These are phyloP conservation scores for Trametes coccinea DNA, from an alignment of 768 basidiomycete genomes.

Conservation along the genomic window DNA sequence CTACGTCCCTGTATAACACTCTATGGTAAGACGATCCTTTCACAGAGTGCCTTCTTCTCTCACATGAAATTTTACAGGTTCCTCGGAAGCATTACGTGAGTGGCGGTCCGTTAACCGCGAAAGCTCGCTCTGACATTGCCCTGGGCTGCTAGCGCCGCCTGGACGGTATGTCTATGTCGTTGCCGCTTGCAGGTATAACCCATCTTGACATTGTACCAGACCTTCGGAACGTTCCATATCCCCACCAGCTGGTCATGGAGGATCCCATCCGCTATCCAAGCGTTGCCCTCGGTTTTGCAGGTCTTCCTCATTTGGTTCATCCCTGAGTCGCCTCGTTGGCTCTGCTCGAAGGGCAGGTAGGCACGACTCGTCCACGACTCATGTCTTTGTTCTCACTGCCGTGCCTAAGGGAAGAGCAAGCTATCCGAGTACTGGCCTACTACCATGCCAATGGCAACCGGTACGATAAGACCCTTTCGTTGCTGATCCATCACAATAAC, in stretches of 20 bases:
- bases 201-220: conserved; percentile 16
- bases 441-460: conserved; percentile 43
- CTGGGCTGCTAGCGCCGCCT: conserved; percentile 23
- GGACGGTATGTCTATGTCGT: conserved; percentile 22
- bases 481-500: neutral
- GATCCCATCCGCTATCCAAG: conserved; percentile 43
- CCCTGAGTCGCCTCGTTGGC: conserved; percentile 43
- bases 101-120: neutral
- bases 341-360: conserved; percentile 38
- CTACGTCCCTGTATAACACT: conserved; percentile 47
- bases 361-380: neutral
- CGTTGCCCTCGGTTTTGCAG: conserved; percentile 31
- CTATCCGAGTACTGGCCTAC: conserved; percentile 39
- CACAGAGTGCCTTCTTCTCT: neutral
- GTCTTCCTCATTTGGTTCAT: conserved; percentile 43
- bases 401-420: conserved; percentile 33
- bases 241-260: conserved; percentile 44
- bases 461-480: conserved; percentile 3
- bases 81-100: conserved; percentile 39
- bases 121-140: neutral
- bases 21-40: conserved; percentile 39
- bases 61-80: conserved; percentile 25
- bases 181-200: too few relatives aligned
- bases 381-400: neutral
- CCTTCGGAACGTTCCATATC: conserved; percentile 46